Base-by-base conservation (phyloP, 2,329 filamentous ascomycete genomes). In the Dothideomycetes sp. region DNA sequence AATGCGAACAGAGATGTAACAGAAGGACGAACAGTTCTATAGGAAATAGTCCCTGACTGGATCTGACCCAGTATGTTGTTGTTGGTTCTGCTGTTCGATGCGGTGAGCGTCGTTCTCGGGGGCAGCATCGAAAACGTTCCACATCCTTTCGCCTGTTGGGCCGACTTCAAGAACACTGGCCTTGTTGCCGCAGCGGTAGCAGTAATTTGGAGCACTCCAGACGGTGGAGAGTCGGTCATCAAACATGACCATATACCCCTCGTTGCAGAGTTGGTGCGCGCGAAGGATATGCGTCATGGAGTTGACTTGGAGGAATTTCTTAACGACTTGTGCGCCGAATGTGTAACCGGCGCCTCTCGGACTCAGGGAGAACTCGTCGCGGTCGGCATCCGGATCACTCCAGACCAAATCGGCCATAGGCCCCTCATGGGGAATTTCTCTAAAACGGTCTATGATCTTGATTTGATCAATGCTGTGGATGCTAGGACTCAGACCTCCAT, bases 391-490 rank as follows among this genome's bases (percentile, higher is more conserved):
- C 0, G 91, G 91, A 60, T 98, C 91, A 15, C 87, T 94, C 91
- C 91, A 98, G 22, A 98, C 91, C 4, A 98, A 70, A 62, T 98
- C 91, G n/a, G 91, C 91, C 91, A 98, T 98, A 23, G 91, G 91
- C 0, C 91, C 91, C 64, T 98, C 91, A 65, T 98, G 91, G 4
- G 91, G 91, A 45, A 98, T 98, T 60, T 98, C 91, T 51, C 91
- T 81, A 70, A 96, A 98, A 32, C 91, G 85, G 65, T 98, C 91
- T 60, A 98, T 96, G 62, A 98, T 94, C 64, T 98, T 96, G 66
- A 98, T 96, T 65, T 98, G 91, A 62, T 98, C 91, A 59, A 98
- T 95, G 31, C 85, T 94, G 64, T 98, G 91, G 59, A 98, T 96
- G 20, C 81, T 83, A 17, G 67, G 64, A 33, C 60, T 62, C 58